These are phyloP conservation scores for Cyclotella atomus DNA, from an alignment of 108 stramenopile species.

Conservation along the genomic window DNA sequence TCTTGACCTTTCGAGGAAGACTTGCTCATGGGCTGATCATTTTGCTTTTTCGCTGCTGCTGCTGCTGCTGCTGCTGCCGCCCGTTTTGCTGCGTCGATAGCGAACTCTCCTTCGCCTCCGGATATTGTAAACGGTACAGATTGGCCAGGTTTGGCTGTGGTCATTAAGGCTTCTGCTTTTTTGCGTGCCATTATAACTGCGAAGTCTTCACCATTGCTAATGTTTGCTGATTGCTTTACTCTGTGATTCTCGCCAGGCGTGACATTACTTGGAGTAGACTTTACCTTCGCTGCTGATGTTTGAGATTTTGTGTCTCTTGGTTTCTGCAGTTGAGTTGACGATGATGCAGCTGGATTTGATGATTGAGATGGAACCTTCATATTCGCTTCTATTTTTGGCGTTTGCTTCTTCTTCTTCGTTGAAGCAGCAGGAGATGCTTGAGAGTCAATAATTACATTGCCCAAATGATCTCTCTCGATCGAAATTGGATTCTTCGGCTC, in stretches of 20 bases:
- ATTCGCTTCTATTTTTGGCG: not conserved
- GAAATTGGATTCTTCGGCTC: conserved; percentile 12
- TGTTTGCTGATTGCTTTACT: not conserved
- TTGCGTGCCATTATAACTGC: conserved; percentile 45
- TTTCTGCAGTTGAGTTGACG: too few relatives aligned
- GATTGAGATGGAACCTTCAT: too few relatives aligned
- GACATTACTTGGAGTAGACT: not conserved
- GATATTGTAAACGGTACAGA: conserved; percentile 33
- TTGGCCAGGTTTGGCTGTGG: conserved; percentile 20
- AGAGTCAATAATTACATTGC: conserved; percentile 60
- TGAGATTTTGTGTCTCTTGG: too few relatives aligned
- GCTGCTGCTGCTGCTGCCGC: conserved; percentile 49
- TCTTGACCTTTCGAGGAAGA: conserved; percentile 39
- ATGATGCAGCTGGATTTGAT: too few relatives aligned
- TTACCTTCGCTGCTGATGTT: not conserved
- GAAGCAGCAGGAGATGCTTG: not conserved
- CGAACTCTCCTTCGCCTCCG: conserved; percentile 57
- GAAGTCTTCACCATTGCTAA: conserved; percentile 39
- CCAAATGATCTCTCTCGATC: conserved; percentile 31
- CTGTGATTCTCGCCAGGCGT: not conserved
- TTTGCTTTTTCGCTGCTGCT: conserved; percentile 17
- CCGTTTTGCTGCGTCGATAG: conserved; percentile 68
- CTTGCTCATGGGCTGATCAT: conserved; percentile 9
- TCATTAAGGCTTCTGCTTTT: conserved; percentile 46
- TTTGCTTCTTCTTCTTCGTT: not conserved